A percentile compares a stretch with the other conserved stretches of the same genome.
phyloP scores from a whole-genome alignment of 805 yeast genomes.

The Saturnispora quitensis region DNA sequence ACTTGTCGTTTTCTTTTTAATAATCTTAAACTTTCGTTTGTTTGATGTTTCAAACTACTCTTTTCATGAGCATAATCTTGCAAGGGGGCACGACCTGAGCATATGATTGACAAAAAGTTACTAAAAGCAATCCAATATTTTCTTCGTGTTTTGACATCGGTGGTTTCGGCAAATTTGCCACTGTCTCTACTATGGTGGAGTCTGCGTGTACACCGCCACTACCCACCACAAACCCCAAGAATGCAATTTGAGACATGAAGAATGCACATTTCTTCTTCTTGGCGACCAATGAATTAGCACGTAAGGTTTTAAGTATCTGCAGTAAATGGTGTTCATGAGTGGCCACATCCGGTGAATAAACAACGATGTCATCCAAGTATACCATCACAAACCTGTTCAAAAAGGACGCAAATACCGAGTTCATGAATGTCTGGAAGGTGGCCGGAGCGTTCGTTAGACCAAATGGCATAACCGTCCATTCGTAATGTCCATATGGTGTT shows the following conservation, averaged over 20 bases:
- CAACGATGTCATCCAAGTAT: neutral
- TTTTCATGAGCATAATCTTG: neutral
- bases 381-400: neutral
- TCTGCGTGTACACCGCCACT: neutral
- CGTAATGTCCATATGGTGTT: no score
- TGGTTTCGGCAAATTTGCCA: neutral
- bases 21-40: neutral
- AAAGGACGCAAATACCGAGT: neutral
- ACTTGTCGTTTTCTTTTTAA: neutral
- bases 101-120: neutral
- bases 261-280: neutral
- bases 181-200: neutral
- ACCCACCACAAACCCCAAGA: neutral
- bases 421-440: neutral
- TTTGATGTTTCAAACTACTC: neutral
- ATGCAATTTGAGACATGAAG: neutral
- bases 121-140: neutral
- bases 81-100: neutral
- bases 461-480: neutral
- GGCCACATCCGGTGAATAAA: neutral
- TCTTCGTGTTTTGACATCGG: neutral
- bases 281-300: neutral
- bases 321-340: neutral
- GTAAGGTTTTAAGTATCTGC: neutral
- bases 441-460: neutral